Base-by-base conservation (phyloP, 805 yeast genomes). In the Teunomyces barrocoloradensis region DNA sequence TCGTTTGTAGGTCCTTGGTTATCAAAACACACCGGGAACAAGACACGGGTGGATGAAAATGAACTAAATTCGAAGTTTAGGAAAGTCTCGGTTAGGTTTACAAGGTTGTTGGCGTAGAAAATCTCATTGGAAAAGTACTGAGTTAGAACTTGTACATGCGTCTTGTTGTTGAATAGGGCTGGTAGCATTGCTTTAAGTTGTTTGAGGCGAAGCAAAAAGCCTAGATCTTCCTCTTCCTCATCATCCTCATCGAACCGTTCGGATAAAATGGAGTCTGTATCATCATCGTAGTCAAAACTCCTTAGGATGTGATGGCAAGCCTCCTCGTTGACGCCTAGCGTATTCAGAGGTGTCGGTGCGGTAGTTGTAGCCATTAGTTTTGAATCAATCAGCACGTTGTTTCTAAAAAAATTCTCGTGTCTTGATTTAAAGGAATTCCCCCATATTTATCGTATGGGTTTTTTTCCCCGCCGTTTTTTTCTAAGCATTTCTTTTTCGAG, bases 121-220 rank as follows among this genome's bases (percentile, higher is more conserved):
- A 53, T 27, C 48, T 53, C 54, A 36, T 53, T 53, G 45, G 49
- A 47, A 43, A 53, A 53, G 43, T 42, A 51, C 27, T 48, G 54
- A 6, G 43, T 10, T 9, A 48, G 42, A 4, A 48, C 30, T 10
- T 32, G 27, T 21, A n/a, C 10, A 17, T 33, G 32, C 18, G 36
- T 30, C 11, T 35, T 36, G 17, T 20, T 34, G 15, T 40, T 44
- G 33, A 44, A 44, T 13, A 48, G 29, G 5, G 45, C 51, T 3
- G 51, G 51, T 18, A 48, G 21, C 21, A 41, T 20, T 20, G 44
- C 50, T 35, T 35, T 42, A 27, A 47, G 37, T 13, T 40, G 43
- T 15, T 23, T 15, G n/a, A 40, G 9, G 9, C 43, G 23, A 29
- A 27, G 43, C 9, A 17, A n/a, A 17, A 17, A 27, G 17, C 34